Percentiles rank a stretch among this genome's conserved stretches.
These are phyloP conservation scores for Didymella lethalis DNA, from an alignment of 2,329 filamentous ascomycete genomes.

Conservation along the genomic window DNA sequence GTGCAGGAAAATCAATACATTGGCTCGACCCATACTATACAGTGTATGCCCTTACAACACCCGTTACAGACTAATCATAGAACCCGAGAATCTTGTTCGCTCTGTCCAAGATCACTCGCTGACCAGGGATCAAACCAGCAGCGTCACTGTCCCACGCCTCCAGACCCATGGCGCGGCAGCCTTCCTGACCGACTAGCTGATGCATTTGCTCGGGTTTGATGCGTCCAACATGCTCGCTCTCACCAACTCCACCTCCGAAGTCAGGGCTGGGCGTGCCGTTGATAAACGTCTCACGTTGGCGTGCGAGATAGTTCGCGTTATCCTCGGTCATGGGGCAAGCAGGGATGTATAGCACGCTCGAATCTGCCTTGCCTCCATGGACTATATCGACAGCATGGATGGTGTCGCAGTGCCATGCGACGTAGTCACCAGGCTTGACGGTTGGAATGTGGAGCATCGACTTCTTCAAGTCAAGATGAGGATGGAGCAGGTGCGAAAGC, in stretches of 20 bases:
- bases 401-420: constrained; percentile 80
- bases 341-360: constrained; percentile 88
- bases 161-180: constrained; percentile 64
- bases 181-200: constrained; percentile 54
- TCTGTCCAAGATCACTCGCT: constrained; percentile 59
- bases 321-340: constrained; percentile 79
- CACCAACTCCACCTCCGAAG: constrained; percentile 68
- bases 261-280: constrained; percentile 62
- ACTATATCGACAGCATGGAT: constrained; percentile 85
- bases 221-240: constrained; percentile 59
- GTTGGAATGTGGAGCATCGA: constrained; percentile 76
- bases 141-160: constrained; percentile 59
- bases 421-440: constrained; percentile 76
- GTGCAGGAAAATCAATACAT: not conserved
- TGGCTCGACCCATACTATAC: not conserved
- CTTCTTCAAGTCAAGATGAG: constrained; percentile 70
- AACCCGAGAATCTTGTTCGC: constrained; percentile 66
- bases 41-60: not conserved
- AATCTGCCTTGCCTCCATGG: constrained; percentile 75
- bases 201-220: constrained; percentile 51
- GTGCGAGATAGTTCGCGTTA: constrained; percentile 74
- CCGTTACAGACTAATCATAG: constrained; percentile 26
- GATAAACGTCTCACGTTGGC: constrained; percentile 76
- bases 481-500: constrained; percentile 69
- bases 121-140: constrained; percentile 57